These are phyloP conservation scores for Penicillium taxi DNA, from an alignment of 495 filamentous ascomycete species.

Conservation along the genomic window DNA sequence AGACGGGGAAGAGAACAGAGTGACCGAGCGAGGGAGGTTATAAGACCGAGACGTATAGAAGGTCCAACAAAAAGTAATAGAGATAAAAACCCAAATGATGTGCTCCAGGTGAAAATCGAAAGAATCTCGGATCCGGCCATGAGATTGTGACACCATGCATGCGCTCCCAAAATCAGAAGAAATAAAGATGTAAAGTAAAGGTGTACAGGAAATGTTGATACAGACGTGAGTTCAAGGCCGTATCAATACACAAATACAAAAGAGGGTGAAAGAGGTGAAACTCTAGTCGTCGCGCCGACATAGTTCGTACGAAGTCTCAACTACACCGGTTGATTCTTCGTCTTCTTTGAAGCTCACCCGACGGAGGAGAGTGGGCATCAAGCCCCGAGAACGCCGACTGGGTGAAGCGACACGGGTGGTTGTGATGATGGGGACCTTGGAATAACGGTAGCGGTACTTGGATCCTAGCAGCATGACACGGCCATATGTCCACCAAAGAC, in stretches of 20 bases:
- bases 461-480: constrained; percentile 40
- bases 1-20: constrained; percentile 5
- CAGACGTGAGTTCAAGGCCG: constrained; percentile 20
- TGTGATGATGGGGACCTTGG: constrained; percentile 27
- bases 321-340: constrained; percentile 29
- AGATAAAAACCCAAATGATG: constrained; percentile 8
- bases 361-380: constrained; percentile 34
- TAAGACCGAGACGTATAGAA: background rate
- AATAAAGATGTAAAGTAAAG: constrained; percentile 12
- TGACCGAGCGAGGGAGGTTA: background rate
- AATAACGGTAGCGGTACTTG: constrained; percentile 39
- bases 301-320: constrained; percentile 39
- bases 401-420: constrained; percentile 28
- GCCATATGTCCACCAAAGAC: constrained; percentile 50
- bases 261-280: constrained; percentile 8
- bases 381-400: constrained; percentile 25
- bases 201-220: constrained; percentile 25
- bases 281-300: constrained; percentile 33
- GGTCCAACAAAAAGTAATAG: constrained; percentile 3
- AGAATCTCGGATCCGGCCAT: constrained; percentile 21
- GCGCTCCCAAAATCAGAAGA: constrained; percentile 16
- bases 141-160: constrained; percentile 24
- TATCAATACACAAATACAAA: constrained; percentile 22
- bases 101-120: constrained; percentile 22
- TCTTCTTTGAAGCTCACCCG: constrained; percentile 41